Conservation (phyloP, 495 filamentous ascomycete species). For the Arthonia radiata region DNA sequence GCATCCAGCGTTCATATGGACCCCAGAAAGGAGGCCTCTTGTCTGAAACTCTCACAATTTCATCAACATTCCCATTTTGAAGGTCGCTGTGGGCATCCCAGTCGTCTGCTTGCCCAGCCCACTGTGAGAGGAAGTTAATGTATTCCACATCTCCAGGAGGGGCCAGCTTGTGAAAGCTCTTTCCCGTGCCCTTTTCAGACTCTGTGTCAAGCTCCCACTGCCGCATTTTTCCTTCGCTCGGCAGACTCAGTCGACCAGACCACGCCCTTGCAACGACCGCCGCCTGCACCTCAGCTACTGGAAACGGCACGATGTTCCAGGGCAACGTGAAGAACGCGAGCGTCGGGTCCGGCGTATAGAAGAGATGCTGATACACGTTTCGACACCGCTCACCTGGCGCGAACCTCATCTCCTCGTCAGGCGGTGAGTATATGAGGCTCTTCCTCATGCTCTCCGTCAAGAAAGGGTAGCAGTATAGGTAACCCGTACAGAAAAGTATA, state of each 20-base stretch:
- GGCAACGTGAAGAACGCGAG: slow-evolving; percentile 53
- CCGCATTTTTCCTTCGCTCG: slow-evolving; percentile 33
- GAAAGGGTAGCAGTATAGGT: slow-evolving; percentile 48
- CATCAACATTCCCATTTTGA: slow-evolving; percentile 16
- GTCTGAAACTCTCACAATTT: no score
- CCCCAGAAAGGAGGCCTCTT: slow-evolving; percentile 46
- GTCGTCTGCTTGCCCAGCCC: slow-evolving; percentile 23
- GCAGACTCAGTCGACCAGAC: slow-evolving; percentile 39
- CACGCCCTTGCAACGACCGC: slow-evolving; percentile 54
- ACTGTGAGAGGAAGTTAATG: slow-evolving; percentile 42
- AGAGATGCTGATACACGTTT: slow-evolving; percentile 51
- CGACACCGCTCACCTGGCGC: slow-evolving; percentile 41
- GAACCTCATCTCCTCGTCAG: slow-evolving; percentile 24
- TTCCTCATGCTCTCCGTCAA: no score
- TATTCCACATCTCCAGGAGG: slow-evolving; percentile 59
- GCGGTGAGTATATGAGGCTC: slow-evolving; percentile 30
- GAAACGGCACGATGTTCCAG: slow-evolving; percentile 65
- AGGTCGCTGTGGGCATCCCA: slow-evolving; percentile 8
- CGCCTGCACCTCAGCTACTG: slow-evolving; percentile 51
- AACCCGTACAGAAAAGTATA: slow-evolving; percentile 51
- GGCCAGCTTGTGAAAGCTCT: slow-evolving; percentile 35
- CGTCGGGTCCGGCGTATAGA: slow-evolving; percentile 51
- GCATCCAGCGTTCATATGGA: slow-evolving; percentile 36
- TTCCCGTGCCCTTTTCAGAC: slow-evolving; percentile 21
- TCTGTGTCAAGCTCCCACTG: slow-evolving; percentile 29